These are phyloP conservation scores for Phytopythium chamaehyphon DNA, from an alignment of 352 stramenopile species.

Conservation along the genomic window DNA sequence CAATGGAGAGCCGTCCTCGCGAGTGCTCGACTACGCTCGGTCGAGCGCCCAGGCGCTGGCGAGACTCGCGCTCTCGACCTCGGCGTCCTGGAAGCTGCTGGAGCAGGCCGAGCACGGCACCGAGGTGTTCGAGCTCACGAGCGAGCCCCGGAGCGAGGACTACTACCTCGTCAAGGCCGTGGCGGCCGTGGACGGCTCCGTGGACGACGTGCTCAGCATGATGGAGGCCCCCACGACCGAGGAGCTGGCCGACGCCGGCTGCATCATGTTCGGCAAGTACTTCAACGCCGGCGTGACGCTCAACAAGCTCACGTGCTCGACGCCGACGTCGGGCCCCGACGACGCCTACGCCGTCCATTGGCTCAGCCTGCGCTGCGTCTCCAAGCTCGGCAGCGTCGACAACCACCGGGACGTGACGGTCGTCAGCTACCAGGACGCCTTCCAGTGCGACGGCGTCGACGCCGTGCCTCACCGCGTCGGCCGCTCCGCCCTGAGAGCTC, in stretches of 20 bases:
- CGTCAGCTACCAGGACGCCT: slow-evolving; percentile 63
- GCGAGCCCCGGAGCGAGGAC: slow-evolving; percentile 27
- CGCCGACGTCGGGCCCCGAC: slow-evolving; percentile 24
- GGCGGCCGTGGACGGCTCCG: slow-evolving; percentile 40
- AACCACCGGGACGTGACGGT: slow-evolving; percentile 56
- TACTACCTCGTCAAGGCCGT: slow-evolving; percentile 60
- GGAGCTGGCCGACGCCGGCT: slow-evolving; percentile 39
- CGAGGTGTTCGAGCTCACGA: slow-evolving; percentile 59
- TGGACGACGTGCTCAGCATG: slow-evolving; percentile 38
- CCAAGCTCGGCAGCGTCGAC: slow-evolving; percentile 28
- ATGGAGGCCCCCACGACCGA: slow-evolving; percentile 42
- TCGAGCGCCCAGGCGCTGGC: slow-evolving; percentile 43
- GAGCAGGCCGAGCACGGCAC: slow-evolving; percentile 15
- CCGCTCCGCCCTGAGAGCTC: neutral
- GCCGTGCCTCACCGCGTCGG: neutral
- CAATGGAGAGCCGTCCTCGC: slow-evolving; percentile 40
- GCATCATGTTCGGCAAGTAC: slow-evolving; percentile 50
- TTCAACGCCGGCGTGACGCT: slow-evolving; percentile 43
- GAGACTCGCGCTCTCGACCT: slow-evolving; percentile 26
- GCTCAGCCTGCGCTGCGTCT: slow-evolving; percentile 44
- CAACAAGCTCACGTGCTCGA: slow-evolving; percentile 55
- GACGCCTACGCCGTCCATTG: slow-evolving; percentile 68
- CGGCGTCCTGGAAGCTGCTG: slow-evolving; percentile 8
- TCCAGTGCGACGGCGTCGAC: slow-evolving; percentile 7
- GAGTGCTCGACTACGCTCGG: slow-evolving; percentile 56